These are phyloP conservation scores for Bretschneidera sinensis DNA, from an alignment of 345 rosid species.

Conservation along the genomic window DNA sequence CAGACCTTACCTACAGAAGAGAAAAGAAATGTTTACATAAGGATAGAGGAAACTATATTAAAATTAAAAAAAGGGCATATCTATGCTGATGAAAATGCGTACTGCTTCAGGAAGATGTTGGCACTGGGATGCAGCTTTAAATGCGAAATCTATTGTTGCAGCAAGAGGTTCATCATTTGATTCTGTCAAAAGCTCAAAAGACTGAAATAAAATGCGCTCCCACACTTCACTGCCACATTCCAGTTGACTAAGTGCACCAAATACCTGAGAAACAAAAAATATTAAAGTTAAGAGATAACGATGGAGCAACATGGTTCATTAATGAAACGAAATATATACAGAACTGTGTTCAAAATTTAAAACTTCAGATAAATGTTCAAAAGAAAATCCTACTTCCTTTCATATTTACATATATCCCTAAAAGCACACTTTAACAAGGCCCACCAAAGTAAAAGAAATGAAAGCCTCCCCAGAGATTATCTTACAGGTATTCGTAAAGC, in stretches of 20 bases:
- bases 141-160: conserved; percentile 76
- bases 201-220: conserved; percentile 70
- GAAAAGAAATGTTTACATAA: conserved; percentile 12
- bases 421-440: neutral
- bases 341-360: neutral
- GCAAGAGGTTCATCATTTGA: conserved; percentile 73
- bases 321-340: neutral
- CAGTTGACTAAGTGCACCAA: conserved; percentile 79
- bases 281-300: conserved; percentile 2
- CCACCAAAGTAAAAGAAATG: conserved; percentile 2
- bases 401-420: neutral
- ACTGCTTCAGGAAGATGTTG: conserved; percentile 93
- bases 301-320: neutral
- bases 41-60: conserved; percentile 1
- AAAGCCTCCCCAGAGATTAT: conserved; percentile 19
- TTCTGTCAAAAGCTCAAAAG: conserved; percentile 64
- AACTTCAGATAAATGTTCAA: neutral
- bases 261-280: conserved; percentile 57
- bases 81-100: conserved; percentile 22
- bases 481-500: conserved; percentile 78
- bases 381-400: neutral
- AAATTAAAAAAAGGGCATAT: conserved; percentile 10
- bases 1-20: conserved; percentile 64
- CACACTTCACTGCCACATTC: conserved; percentile 83
- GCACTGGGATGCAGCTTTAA: conserved; percentile 88